A percentile compares a stretch with the other conserved stretches of the same genome.
These are phyloP conservation scores for Tilletia walkeri DNA, from an alignment of 1,284 basidiomycete species.

Conservation along the genomic window DNA sequence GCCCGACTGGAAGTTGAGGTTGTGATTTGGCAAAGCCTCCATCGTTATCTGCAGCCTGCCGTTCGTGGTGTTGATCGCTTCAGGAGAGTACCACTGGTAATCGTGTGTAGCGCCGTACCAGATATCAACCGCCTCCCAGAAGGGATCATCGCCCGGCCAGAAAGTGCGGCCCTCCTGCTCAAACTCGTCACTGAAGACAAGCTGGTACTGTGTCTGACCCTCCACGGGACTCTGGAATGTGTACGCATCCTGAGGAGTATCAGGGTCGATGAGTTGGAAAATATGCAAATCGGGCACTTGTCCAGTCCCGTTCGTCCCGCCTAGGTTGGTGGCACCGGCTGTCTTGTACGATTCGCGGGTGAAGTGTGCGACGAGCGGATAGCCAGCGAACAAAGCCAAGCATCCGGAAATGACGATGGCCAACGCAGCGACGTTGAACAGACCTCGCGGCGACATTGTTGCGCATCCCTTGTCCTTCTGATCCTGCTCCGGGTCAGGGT, in stretches of 20 bases:
- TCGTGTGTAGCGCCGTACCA: slow-evolving; percentile 54
- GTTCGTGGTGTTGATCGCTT: slow-evolving; percentile 46
- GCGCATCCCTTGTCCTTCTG: slow-evolving; percentile 10
- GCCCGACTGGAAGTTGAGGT: slow-evolving; percentile 52
- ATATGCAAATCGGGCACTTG: slow-evolving; percentile 23
- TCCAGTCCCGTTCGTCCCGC: slow-evolving; percentile 54
- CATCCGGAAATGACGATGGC: slow-evolving; percentile 5
- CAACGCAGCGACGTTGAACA: slow-evolving; percentile 15
- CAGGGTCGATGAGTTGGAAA: slow-evolving; percentile 32
- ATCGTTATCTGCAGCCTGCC: slow-evolving; percentile 44
- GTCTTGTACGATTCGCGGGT: neutral
- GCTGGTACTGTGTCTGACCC: slow-evolving; percentile 30
- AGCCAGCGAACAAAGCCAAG: slow-evolving; percentile 19
- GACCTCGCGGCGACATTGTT: neutral
- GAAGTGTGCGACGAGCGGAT: slow-evolving; percentile 11
- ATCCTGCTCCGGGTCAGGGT: slow-evolving; percentile 4
- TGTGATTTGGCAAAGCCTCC: slow-evolving; percentile 38
- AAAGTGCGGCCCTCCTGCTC: slow-evolving; percentile 45
- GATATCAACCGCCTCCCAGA: slow-evolving; percentile 51
- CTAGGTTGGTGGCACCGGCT: slow-evolving; percentile 13
- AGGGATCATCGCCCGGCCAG: slow-evolving; percentile 50
- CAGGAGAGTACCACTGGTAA: slow-evolving; percentile 57
- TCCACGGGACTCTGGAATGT: slow-evolving; percentile 28
- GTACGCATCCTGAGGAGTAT: slow-evolving; percentile 35
- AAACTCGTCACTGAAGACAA: slow-evolving; percentile 51